Evolutionary conservation across 75 land plant species (phyloP).

Genomic region (Cunninghamia lanceolata): DNA sequence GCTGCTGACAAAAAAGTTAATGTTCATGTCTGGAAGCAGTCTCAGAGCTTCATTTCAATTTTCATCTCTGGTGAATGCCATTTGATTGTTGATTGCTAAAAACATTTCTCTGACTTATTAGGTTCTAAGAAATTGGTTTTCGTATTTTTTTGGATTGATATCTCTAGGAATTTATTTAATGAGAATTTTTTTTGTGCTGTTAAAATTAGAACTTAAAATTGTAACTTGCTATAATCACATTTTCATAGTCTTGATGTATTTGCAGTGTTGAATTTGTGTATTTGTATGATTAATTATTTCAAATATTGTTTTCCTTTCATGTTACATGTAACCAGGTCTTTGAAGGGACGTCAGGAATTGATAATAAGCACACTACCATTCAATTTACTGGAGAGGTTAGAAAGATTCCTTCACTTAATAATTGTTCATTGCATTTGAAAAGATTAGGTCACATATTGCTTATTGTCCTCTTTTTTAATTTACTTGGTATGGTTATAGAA

Average conservation of each 20-base stretch:
- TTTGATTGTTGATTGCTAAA: not conserved
- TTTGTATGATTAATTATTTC: not conserved
- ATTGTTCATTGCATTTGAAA: not conserved
- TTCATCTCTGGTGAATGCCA: not conserved
- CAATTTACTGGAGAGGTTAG: conserved; percentile 97
- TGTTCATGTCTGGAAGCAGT: not conserved
- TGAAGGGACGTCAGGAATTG: conserved; percentile 98
- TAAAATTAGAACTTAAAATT: not conserved
- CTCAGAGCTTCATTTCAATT: not conserved
- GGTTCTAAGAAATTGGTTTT: not conserved
- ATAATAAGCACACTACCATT: conserved; percentile 91
- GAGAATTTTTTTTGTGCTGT: not conserved
- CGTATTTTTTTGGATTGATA: not conserved
- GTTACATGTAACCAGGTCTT: conserved; percentile 57
- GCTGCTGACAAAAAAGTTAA: not conserved
- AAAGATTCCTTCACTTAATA: not conserved
- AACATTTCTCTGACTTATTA: not conserved
- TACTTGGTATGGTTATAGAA: not conserved
- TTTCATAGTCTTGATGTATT: not conserved
- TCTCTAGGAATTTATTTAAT: not conserved
- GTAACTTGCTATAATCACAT: not conserved
- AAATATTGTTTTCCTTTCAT: not conserved
- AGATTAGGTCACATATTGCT: not conserved
- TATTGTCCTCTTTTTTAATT: not conserved
- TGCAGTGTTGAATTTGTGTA: not conserved